Evolutionary conservation across 2,329 filamentous ascomycete genomes (phyloP).

Genomic region (Xylariaceae sp.): DNA sequence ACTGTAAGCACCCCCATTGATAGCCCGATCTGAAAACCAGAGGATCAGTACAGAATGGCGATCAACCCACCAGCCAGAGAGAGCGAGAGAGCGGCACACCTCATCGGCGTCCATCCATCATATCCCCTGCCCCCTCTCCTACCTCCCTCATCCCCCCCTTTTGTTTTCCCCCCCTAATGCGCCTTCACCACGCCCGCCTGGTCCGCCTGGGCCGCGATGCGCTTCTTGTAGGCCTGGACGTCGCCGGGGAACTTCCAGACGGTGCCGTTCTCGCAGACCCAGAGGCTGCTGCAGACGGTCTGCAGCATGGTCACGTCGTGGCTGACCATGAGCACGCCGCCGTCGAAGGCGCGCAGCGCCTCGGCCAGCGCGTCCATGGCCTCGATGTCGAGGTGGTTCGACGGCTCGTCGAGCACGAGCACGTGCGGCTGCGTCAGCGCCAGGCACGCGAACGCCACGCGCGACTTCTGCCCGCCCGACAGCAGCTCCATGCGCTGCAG

Average conservation of each 20-base stretch:
- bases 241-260: constrained; percentile 95
- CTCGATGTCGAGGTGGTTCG: constrained; percentile 97
- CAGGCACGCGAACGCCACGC: constrained; percentile 95
- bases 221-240: constrained; percentile 96
- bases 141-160: too few species aligned
- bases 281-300: constrained; percentile 87
- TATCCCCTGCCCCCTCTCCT: too few species aligned
- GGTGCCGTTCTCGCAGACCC: constrained; percentile 91
- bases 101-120: too few species aligned
- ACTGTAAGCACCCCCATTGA: too few species aligned
- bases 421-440: constrained; percentile 94
- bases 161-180: too few species aligned
- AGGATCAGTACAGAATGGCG: too few species aligned
- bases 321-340: constrained; percentile 95
- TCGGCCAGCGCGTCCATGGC: constrained; percentile 93
- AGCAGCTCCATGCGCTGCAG: constrained; percentile 91
- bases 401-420: constrained; percentile 94
- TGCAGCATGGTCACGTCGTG: constrained; percentile 99
- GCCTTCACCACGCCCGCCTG: constrained; percentile 75
- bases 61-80: too few species aligned
- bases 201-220: constrained; percentile 83
- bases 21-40: too few species aligned
- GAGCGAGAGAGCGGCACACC: too few species aligned
- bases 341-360: constrained; percentile 79
- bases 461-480: constrained; percentile 96